A percentile compares a stretch with the other conserved stretches of the same genome.
phyloP scores from a whole-genome alignment of 768 basidiomycete genomes.

The Tephrocybe sp. region DNA sequence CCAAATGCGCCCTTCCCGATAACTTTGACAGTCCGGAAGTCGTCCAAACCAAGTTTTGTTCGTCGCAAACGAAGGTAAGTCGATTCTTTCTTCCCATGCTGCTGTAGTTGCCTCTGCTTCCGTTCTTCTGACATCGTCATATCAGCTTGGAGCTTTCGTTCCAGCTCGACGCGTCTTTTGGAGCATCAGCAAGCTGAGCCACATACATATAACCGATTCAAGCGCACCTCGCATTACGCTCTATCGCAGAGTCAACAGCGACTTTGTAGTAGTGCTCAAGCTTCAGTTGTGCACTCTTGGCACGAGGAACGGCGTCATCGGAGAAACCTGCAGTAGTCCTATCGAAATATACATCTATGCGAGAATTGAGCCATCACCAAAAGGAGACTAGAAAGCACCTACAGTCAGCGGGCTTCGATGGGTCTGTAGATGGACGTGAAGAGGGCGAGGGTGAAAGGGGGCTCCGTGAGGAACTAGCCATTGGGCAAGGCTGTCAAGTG shows the following conservation, averaged over 20 bases:
- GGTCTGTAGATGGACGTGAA: conserved; percentile 12
- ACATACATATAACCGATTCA: background rate
- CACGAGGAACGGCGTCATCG: conserved; percentile 75
- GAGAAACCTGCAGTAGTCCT: conserved; percentile 74
- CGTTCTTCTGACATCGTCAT: conserved; percentile 74
- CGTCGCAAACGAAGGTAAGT: conserved; percentile 84
- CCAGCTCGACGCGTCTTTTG: conserved; percentile 79
- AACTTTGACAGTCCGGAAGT: conserved; percentile 96
- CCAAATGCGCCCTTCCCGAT: conserved; percentile 99
- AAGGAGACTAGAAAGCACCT: conserved; percentile 10
- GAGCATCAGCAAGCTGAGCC: background rate
- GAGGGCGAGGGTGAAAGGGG: conserved; percentile 9
- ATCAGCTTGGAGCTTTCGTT: conserved; percentile 73
- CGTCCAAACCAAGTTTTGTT: conserved; percentile 85
- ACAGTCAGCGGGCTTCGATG: conserved; percentile 33
- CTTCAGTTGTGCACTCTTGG: conserved; percentile 91
- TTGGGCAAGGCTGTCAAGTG: background rate
- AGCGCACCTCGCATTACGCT: conserved; percentile 81
- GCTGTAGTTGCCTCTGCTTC: conserved; percentile 78
- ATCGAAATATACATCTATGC: conserved; percentile 87
- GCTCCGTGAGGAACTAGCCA: conserved; percentile 17
- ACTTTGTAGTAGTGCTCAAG: conserved; percentile 97
- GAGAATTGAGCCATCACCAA: conserved; percentile 9
- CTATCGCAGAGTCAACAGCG: conserved; percentile 92
- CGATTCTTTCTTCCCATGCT: conserved; percentile 84